phyloP scores from a whole-genome alignment of 257 asterid genomes.

The Capsicum rhomboideum region DNA sequence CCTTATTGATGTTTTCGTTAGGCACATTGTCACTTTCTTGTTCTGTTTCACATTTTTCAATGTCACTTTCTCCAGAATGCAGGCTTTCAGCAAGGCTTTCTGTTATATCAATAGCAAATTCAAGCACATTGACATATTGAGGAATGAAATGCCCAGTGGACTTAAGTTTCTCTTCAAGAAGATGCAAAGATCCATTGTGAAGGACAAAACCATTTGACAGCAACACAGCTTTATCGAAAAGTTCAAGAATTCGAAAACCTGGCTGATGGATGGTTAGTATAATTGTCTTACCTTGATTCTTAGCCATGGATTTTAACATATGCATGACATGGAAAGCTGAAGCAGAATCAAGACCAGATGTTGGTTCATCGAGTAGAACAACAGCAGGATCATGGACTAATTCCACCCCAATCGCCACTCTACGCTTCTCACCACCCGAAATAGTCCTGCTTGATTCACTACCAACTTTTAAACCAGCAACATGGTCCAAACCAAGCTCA shows the following conservation, averaged over 20 bases:
- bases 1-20: not conserved
- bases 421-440: conserved; percentile 78
- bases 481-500: conserved; percentile 56
- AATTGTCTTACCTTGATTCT: conserved; percentile 45
- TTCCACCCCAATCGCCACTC: conserved; percentile 68
- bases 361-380: conserved; percentile 71
- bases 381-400: conserved; percentile 71
- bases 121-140: conserved; percentile 56
- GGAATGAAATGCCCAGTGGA: conserved; percentile 50
- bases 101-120: conserved; percentile 55
- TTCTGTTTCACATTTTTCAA: conserved; percentile 12
- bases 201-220: conserved; percentile 46
- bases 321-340: conserved; percentile 52
- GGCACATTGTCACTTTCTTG: not conserved
- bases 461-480: conserved; percentile 40
- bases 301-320: conserved; percentile 54
- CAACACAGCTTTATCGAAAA: conserved; percentile 51
- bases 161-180: conserved; percentile 43
- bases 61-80: conserved; percentile 16
- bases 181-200: conserved; percentile 49
- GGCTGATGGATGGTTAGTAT: conserved; percentile 78
- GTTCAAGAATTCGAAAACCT: conserved; percentile 59
- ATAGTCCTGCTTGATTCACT: conserved; percentile 42
- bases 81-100: conserved; percentile 32
- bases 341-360: conserved; percentile 84